Conservation (phyloP, 2,329 filamentous ascomycete genomes). For the Aureobasidium sp. region DNA sequence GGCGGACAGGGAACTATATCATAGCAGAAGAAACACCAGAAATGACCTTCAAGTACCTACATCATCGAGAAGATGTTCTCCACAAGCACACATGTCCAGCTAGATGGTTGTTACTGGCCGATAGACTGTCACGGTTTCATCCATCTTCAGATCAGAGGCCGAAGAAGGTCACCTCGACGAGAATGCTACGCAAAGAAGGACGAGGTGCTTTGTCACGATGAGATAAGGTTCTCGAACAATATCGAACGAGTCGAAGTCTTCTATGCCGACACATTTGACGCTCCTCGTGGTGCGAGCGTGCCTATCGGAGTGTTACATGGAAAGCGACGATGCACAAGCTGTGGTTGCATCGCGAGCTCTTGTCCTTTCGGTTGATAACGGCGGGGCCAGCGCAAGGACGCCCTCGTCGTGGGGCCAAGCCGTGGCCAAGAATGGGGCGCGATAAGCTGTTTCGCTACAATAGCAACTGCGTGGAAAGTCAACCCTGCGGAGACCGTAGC, state of each 20-base stretch:
- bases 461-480: not conserved
- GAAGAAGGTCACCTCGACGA: not conserved
- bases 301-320: conserved; percentile 10
- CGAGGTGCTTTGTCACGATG: not conserved
- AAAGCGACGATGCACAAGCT: not conserved
- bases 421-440: conserved; percentile 1
- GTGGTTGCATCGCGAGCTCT: conserved; percentile 12
- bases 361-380: conserved; percentile 6
- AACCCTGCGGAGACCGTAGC: not conserved
- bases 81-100: not conserved
- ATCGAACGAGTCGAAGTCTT: not conserved
- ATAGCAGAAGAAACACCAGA: not conserved
- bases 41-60: not conserved
- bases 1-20: not conserved
- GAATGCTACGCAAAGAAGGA: conserved; percentile 6
- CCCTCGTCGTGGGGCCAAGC: not conserved
- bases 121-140: conserved; percentile 6
- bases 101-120: not conserved
- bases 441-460: conserved; percentile 8
- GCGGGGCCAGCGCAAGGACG: not conserved
- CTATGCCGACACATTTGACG: not conserved
- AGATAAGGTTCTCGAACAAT: conserved; percentile 2
- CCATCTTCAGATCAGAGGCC: not conserved
- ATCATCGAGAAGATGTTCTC: not conserved
- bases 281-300: not conserved